Evolutionary conservation across 208 protist genomes (phyloP), one percentile per base, ranked within the genome.

Genomic region (Phytomonas sp.): DNA sequence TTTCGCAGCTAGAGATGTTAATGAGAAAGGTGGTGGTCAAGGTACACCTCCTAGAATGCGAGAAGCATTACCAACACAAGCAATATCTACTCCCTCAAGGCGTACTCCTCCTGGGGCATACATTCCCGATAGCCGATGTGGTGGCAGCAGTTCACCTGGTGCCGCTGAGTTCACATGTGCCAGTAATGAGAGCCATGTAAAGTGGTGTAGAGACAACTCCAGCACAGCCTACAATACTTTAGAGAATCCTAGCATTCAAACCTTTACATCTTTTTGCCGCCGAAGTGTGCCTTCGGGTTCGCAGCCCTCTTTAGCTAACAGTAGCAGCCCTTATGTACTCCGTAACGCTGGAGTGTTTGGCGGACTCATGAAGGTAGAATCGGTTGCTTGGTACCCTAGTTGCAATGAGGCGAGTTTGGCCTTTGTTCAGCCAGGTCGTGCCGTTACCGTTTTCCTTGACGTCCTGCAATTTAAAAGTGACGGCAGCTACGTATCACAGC

Each of bases 361-460:
- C 26, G 81, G 78, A 30, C 67, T 93, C 15, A 78, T 82, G 60
- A 93, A 90, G 71, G 86, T 93, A 37, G 88, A 92, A 46, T 67
- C 70, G 26, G 77, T 93, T 36, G 74, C 74, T 30, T 95, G 90
- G 86, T 93, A 92, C 66, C 90, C 90, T 0, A 87, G 79, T 51
- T 64, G 63, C 4, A 67, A 73, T 37, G 90, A 95, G 63, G 88
- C 84, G 23, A 79, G 85, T 0, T 76, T 95, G 28, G 90, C 87
- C 32, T 91, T 93, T 76, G 82, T 93, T 37, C 87, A 95, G 67
- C 78, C 78, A 4, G 79, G 74, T 5, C 75, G 78, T 65, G 72
- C 70, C 53, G 81, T 93, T 30, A 95, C 86, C 1, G 84, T 95
- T 60, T 75, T 95, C 17, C 79, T 95, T 63, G 88, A 95, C 33